Evolutionary conservation across 352 stramenopile species (phyloP).

Genomic region (Phytophthora tentaculata): DNA sequence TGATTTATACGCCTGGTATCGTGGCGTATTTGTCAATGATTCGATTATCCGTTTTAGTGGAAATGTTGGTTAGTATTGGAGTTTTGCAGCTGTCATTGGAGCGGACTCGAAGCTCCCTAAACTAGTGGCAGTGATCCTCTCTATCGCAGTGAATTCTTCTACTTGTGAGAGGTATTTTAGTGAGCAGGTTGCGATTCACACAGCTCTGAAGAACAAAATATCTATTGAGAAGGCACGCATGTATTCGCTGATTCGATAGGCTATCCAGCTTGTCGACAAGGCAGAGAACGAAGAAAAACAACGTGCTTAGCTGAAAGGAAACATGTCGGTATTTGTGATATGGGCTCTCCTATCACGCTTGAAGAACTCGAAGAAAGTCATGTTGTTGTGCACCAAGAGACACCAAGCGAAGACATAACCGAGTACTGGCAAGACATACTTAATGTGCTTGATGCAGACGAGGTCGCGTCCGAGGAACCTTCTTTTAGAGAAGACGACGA

Average conservation of each 20-base stretch:
- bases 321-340: background rate
- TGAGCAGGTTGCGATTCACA: constrained; percentile 7
- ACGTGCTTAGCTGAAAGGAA: background rate
- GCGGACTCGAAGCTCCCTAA: constrained; percentile 6
- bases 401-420: too few species aligned
- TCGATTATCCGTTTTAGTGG: constrained; percentile 5
- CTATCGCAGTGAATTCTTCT: constrained; percentile 17
- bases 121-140: constrained; percentile 7
- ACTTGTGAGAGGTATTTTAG: constrained; percentile 22
- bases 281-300: background rate
- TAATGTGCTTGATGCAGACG: background rate
- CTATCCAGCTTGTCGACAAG: background rate
- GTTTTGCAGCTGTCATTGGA: background rate
- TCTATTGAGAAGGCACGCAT: background rate
- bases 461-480: background rate
- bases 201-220: background rate
- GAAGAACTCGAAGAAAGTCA: too few species aligned
- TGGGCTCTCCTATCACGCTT: background rate
- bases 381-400: too few species aligned
- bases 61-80: constrained; percentile 8
- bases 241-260: constrained; percentile 1
- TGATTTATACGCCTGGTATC: constrained; percentile 14
- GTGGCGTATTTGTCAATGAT: background rate
- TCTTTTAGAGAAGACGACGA: background rate
- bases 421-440: background rate